Evolutionary conservation across 2,329 filamentous ascomycete genomes (phyloP), one percentile per base, ranked within the genome.

Genomic region (Pestalotiopsis sp.): DNA sequence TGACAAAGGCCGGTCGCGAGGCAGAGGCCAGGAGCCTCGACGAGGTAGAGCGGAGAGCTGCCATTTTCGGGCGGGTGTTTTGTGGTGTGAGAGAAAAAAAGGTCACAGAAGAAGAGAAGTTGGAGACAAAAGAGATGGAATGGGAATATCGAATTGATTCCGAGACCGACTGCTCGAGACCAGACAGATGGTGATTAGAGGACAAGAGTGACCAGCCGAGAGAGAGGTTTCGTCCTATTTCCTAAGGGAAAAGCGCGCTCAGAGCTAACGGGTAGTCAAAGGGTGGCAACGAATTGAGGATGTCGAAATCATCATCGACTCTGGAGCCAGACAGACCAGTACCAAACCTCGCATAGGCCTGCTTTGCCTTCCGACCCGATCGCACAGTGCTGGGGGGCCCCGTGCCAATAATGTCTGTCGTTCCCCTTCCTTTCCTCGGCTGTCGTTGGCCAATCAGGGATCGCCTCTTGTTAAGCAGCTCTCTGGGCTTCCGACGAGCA

Each of bases 1-100:
- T 63, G 65, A 57, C 79, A 76, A 72, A 81, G 78, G 76, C 80
- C 75, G 79, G 83, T 77, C 79, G 80, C 72, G 75, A 77, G 73
- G 82, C 76, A 74, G 84, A 80, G 79, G 83, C 84, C 73, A 90
- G 75, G 69, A 88, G 77, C 77, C 86, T 84, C 72, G 83, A 78
- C 69, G 86, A 82, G 75, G 85, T 82, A 75, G 86, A 87, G 84
- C 88, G 88, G 80, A 90, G 87, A 84, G 87, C 83, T 77, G 88
- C 86, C 88, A 90, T 90, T 78, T 31, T 36, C 7, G 6, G 31
- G 76, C 82, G 73, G 74, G 76, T 72, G 67, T 69, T 63, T 12
- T 27, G 27, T 27, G 4, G 31, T 2, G 25, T 14, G 45, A 27
- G 38, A 25, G 41, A 36, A 55, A 12, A 49, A 20, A 36, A 36